phyloP scores from a whole-genome alignment of 148 eudicot genomes.

The Suaeda aralocaspica region DNA sequence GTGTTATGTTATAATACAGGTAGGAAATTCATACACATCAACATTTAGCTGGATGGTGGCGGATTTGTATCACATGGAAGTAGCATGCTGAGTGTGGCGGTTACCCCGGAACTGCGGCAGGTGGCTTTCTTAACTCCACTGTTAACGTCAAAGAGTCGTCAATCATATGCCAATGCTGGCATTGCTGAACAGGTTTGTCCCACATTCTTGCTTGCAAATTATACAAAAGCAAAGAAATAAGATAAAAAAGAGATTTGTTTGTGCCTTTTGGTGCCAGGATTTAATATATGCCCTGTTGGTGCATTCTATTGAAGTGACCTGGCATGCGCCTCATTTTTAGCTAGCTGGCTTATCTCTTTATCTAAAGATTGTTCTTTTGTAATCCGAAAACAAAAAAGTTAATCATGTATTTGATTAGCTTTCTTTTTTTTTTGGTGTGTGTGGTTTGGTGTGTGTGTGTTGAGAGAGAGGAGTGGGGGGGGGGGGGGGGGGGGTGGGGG shows the following conservation, averaged over 20 bases:
- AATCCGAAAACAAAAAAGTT: background rate
- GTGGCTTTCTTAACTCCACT: constrained; percentile 94
- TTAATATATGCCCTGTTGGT: constrained; percentile 12
- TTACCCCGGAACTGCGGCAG: constrained; percentile 98
- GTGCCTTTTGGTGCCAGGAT: constrained; percentile 21
- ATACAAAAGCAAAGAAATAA: constrained; percentile 9
- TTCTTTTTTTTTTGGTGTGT: background rate
- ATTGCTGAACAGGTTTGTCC: constrained; percentile 89
- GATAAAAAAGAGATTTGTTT: background rate
- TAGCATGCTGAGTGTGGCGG: constrained; percentile 95
- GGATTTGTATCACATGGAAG: constrained; percentile 97
- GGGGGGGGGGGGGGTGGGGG: too few relatives aligned
- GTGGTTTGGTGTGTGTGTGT: too few relatives aligned
- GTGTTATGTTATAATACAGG: constrained; percentile 46
- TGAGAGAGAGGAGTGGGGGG: too few relatives aligned
- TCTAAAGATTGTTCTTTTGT: constrained; percentile 2
- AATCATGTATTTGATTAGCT: too few relatives aligned
- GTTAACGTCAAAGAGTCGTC: constrained; percentile 98
- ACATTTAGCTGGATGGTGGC: constrained; percentile 98
- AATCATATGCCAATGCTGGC: constrained; percentile 96
- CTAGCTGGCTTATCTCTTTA: constrained; percentile 17
- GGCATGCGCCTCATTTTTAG: constrained; percentile 22
- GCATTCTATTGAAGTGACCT: constrained; percentile 14
- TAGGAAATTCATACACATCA: constrained; percentile 98
- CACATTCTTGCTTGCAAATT: constrained; percentile 19